A percentile compares a stretch with the other conserved stretches of the same genome.
Evolutionary conservation across 2,329 filamentous ascomycete species (phyloP).

Genomic region (Cladosporium phlei): DNA sequence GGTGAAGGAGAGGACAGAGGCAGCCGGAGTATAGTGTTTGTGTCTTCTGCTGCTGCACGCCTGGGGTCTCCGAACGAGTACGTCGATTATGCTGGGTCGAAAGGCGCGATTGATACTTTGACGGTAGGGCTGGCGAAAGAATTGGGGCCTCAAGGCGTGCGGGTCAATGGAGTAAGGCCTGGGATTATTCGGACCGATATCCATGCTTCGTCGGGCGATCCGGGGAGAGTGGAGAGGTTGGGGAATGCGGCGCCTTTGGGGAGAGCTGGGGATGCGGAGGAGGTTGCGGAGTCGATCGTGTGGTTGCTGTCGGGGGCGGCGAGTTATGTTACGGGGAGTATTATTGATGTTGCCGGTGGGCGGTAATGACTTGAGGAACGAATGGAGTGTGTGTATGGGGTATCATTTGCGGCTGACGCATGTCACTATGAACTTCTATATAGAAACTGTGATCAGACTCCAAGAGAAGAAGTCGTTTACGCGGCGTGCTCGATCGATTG

Average conservation of each 20-base stretch:
- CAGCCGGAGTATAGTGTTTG: conserved; percentile 23
- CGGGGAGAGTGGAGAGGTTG: conserved; percentile 20
- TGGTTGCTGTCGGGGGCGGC: conserved; percentile 22
- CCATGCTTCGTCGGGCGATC: conserved; percentile 23
- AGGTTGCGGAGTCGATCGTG: conserved; percentile 27
- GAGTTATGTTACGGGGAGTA: conserved; percentile 18
- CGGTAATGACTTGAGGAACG: too few relatives aligned
- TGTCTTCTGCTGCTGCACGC: conserved; percentile 25
- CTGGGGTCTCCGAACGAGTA: conserved; percentile 26
- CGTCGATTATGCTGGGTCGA: conserved; percentile 28
- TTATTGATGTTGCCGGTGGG: conserved; percentile 20
- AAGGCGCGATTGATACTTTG: conserved; percentile 27
- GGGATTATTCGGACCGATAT: conserved; percentile 28
- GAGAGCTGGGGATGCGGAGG: conserved; percentile 24
- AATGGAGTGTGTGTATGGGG: too few relatives aligned
- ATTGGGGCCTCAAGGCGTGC: conserved; percentile 21
- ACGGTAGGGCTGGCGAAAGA: conserved; percentile 26
- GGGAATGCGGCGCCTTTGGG: conserved; percentile 23
- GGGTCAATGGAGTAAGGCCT: conserved; percentile 26
- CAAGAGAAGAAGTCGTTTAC: neutral
- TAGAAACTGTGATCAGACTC: too few relatives aligned
- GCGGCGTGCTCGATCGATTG: conserved; percentile 10
- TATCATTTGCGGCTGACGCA: too few relatives aligned
- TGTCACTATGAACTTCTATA: too few relatives aligned
- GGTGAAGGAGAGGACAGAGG: conserved; percentile 9